These are phyloP conservation scores for Suaeda aralocaspica DNA, from an alignment of 148 eudicot genomes.

Conservation along the genomic window DNA sequence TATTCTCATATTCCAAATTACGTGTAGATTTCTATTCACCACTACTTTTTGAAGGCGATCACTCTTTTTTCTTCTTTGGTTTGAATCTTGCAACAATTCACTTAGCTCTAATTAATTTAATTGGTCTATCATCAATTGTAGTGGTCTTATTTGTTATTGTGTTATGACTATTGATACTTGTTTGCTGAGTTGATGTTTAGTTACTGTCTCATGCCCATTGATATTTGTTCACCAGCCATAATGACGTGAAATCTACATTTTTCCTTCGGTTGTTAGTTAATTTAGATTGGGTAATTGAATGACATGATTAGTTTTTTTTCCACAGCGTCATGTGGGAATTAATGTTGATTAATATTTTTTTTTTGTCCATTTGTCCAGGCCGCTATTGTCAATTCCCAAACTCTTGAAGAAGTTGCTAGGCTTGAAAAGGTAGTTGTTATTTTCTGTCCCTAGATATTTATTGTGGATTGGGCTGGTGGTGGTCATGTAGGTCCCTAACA, in stretches of 20 bases:
- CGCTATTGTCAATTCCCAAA: conserved; percentile 95
- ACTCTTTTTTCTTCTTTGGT: too few species aligned
- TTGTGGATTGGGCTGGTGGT: background rate
- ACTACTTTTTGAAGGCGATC: too few species aligned
- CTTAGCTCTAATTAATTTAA: too few species aligned
- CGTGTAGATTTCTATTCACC: too few species aligned
- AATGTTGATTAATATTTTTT: background rate
- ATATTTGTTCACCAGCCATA: background rate
- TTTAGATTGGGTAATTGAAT: background rate
- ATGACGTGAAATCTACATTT: background rate
- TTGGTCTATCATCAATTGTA: too few species aligned
- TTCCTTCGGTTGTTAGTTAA: background rate
- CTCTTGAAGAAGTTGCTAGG: conserved; percentile 98
- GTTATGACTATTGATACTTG: too few species aligned
- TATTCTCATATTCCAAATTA: too few species aligned
- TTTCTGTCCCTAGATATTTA: too few species aligned
- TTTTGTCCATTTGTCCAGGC: conserved; percentile 63
- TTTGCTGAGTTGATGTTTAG: too few species aligned
- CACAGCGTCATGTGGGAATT: background rate
- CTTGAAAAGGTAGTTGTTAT: conserved; percentile 70
- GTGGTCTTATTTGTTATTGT: too few species aligned
- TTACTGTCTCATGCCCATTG: background rate
- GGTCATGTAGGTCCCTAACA: background rate
- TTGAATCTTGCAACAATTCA: too few species aligned
- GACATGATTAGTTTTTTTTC: too few species aligned